These are phyloP conservation scores for Hevea brasiliensis DNA, from an alignment of 345 rosid genomes.

Conservation along the genomic window DNA sequence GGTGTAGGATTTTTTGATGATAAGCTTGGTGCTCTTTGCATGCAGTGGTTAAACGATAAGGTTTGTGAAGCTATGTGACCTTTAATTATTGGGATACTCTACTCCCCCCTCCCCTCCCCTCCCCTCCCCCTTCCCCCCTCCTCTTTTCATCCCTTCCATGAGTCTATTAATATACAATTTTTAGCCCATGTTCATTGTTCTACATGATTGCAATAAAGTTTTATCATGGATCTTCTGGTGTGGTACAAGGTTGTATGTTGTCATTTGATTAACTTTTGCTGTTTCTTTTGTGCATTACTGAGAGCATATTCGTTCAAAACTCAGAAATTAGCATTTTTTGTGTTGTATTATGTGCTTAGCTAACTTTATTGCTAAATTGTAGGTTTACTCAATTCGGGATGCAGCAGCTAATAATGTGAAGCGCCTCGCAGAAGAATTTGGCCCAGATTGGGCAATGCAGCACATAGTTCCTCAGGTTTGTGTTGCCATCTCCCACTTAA, in stretches of 20 bases:
- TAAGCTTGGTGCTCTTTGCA: conserved; percentile 91
- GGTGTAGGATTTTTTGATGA: conserved; percentile 93
- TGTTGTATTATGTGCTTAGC: neutral
- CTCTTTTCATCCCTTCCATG: neutral
- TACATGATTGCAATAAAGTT: too few species aligned
- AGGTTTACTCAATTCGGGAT: conserved; percentile 93
- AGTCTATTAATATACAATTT: neutral
- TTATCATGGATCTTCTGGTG: neutral
- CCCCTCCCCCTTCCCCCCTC: too few species aligned
- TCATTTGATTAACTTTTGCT: neutral
- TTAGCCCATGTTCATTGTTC: too few species aligned
- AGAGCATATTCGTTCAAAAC: neutral
- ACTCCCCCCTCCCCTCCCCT: too few species aligned
- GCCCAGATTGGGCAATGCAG: conserved; percentile 98
- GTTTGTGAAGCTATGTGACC: conserved; percentile 31
- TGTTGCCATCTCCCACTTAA: neutral
- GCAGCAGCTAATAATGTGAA: conserved; percentile 94
- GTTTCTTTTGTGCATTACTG: neutral
- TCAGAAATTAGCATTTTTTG: neutral
- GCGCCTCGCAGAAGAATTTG: conserved; percentile 97
- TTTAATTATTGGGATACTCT: too few species aligned
- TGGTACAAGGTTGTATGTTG: neutral
- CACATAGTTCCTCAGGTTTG: conserved; percentile 93
- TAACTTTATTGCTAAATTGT: neutral
- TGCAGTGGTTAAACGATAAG: conserved; percentile 99